These are phyloP conservation scores for Neurospora tetrasperma DNA, from an alignment of 495 filamentous ascomycete species.

Conservation along the genomic window DNA sequence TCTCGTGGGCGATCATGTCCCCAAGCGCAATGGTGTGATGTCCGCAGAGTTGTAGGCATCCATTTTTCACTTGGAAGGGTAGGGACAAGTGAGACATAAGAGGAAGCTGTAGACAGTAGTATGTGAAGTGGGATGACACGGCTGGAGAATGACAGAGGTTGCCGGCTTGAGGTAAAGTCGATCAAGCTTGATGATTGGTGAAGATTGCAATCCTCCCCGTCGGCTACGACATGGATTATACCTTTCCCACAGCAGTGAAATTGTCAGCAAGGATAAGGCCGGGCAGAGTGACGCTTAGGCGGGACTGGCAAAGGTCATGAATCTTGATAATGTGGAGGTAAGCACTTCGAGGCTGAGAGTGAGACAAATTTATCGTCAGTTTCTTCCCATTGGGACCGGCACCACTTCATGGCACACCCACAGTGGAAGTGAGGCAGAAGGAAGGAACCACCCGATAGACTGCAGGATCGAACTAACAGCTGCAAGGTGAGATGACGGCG, in stretches of 20 bases:
- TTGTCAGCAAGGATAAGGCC: background rate
- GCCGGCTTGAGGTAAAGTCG: background rate
- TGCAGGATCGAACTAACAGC: background rate
- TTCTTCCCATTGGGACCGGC: background rate
- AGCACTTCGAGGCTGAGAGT: background rate
- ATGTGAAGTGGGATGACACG: background rate
- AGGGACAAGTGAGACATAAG: background rate
- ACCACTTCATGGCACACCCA: background rate
- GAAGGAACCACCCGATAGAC: background rate
- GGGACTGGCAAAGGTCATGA: background rate
- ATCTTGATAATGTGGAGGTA: background rate
- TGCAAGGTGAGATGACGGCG: conserved; percentile 1
- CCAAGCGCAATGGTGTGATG: background rate
- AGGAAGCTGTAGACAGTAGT: background rate
- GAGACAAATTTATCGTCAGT: background rate
- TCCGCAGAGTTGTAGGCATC: background rate
- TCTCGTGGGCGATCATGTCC: background rate
- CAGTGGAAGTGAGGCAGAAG: background rate
- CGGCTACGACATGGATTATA: background rate
- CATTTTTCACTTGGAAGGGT: background rate
- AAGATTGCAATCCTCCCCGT: background rate
- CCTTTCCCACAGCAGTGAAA: background rate
- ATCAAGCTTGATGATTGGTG: background rate
- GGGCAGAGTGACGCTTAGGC: background rate
- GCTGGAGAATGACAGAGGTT: background rate